phyloP scores from a whole-genome alignment of 805 yeast genomes.

The Jamesozyma hellenica region DNA sequence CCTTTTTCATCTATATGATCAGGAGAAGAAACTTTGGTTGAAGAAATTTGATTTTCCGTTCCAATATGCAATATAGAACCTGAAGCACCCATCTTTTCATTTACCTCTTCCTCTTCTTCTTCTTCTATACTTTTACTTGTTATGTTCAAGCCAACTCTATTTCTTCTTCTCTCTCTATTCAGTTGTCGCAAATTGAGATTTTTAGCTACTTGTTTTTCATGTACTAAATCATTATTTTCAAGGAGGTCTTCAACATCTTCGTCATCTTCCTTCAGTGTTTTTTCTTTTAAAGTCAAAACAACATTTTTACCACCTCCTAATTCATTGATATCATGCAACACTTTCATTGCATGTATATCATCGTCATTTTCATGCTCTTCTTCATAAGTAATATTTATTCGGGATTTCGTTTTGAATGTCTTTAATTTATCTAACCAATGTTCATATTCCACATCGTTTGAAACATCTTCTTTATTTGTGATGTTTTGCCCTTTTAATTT shows the following conservation, averaged over 20 bases:
- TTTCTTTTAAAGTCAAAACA: constrained; percentile 47
- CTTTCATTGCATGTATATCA: constrained; percentile 29
- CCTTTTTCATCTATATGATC: background rate
- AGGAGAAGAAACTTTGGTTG: background rate
- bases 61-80: constrained; percentile 14
- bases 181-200: constrained; percentile 24
- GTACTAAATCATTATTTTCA: constrained; percentile 19
- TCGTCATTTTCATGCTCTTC: constrained; percentile 13
- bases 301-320: constrained; percentile 34
- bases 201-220: constrained; percentile 24
- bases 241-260: constrained; percentile 20
- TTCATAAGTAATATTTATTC: background rate
- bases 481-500: constrained; percentile 1
- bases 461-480: background rate
- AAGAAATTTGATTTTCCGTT: constrained; percentile 2
- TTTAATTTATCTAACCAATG: constrained; percentile 20
- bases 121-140: constrained; percentile 18
- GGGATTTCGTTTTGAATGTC: constrained; percentile 1
- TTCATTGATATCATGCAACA: constrained; percentile 40
- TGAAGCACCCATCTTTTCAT: constrained; percentile 13
- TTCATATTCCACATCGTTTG: constrained; percentile 4
- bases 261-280: constrained; percentile 27
- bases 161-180: constrained; percentile 30
- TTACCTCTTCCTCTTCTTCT: constrained; percentile 10
- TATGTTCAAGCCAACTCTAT: constrained; percentile 11